Evolutionary conservation across 2,329 filamentous ascomycete species (phyloP).

Genomic region (Emydomyces testavorans): DNA sequence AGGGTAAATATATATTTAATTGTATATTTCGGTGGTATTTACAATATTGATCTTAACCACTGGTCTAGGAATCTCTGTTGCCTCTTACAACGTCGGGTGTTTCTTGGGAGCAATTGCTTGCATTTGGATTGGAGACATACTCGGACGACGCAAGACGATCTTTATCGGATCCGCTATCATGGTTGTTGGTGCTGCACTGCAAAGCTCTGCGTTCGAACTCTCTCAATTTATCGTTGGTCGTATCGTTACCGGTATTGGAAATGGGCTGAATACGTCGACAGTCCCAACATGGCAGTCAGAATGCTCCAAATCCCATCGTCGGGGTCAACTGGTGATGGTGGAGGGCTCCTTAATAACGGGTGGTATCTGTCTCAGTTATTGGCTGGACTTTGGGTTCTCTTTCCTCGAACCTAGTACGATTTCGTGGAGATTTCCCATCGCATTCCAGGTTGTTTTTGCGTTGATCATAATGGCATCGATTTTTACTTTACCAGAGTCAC

Average conservation of each 20-base stretch:
- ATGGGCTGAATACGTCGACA: slow-evolving; percentile 43
- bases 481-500: slow-evolving; percentile 45
- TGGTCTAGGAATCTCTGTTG: slow-evolving; percentile 30
- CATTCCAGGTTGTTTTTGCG: slow-evolving; percentile 48
- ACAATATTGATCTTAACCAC: neutral
- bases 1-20: slow-evolving; percentile 24
- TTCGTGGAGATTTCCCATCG: slow-evolving; percentile 47
- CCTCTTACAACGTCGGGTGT: slow-evolving; percentile 40
- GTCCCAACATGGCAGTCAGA: slow-evolving; percentile 44
- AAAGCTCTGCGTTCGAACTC: slow-evolving; percentile 38
- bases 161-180: slow-evolving; percentile 41
- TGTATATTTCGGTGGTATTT: too few species aligned
- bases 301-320: slow-evolving; percentile 41
- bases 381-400: slow-evolving; percentile 43
- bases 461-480: slow-evolving; percentile 41
- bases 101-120: slow-evolving; percentile 41
- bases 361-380: slow-evolving; percentile 41
- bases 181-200: slow-evolving; percentile 40
- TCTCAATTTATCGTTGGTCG: slow-evolving; percentile 43
- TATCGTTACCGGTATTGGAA: slow-evolving; percentile 43
- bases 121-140: slow-evolving; percentile 42
- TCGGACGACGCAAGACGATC: slow-evolving; percentile 42
- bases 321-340: slow-evolving; percentile 44
- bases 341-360: slow-evolving; percentile 43
- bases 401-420: slow-evolving; percentile 40